phyloP scores from a whole-genome alignment of 2,329 filamentous ascomycete genomes.

The Rhinocladiella mackenziei region DNA sequence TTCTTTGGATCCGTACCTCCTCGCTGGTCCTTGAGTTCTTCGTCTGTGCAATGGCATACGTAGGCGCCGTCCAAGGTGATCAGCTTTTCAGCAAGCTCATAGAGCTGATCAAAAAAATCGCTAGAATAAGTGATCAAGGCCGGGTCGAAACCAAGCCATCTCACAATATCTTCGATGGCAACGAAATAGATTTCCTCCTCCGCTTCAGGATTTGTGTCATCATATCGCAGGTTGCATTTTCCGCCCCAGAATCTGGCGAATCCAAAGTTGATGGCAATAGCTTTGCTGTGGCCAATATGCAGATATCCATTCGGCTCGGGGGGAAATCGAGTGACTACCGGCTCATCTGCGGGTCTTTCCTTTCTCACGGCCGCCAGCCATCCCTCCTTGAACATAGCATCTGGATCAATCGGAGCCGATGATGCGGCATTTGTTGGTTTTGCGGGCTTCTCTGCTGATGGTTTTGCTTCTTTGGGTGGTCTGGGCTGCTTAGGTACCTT shows the following conservation, averaged over 20 bases:
- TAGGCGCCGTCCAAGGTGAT: slow-evolving; percentile 68
- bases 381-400: slow-evolving; percentile 75
- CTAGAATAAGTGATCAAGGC: slow-evolving; percentile 77
- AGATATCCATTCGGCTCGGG: slow-evolving; percentile 91
- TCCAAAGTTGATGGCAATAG: slow-evolving; percentile 93
- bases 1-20: slow-evolving; percentile 66
- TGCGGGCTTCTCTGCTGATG: slow-evolving; percentile 28
- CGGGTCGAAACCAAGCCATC: slow-evolving; percentile 82
- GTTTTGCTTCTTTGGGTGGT: slow-evolving; percentile 33
- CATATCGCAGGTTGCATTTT: slow-evolving; percentile 72
- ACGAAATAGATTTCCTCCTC: slow-evolving; percentile 87
- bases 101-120: slow-evolving; percentile 84
- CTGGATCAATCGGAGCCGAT: slow-evolving; percentile 40
- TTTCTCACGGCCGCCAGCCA: slow-evolving; percentile 71
- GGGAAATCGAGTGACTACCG: slow-evolving; percentile 66
- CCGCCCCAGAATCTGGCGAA: slow-evolving; percentile 84
- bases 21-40: slow-evolving; percentile 78
- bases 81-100: slow-evolving; percentile 81
- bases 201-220: slow-evolving; percentile 92
- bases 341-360: slow-evolving; percentile 56
- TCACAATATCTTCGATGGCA: slow-evolving; percentile 82
- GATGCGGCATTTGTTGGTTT: slow-evolving; percentile 33
- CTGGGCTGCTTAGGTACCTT: slow-evolving; percentile 44
- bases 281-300: slow-evolving; percentile 91
- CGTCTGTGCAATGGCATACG: slow-evolving; percentile 77